Conservation (phyloP, 768 basidiomycete species). For the Hypholoma fasciculare region DNA sequence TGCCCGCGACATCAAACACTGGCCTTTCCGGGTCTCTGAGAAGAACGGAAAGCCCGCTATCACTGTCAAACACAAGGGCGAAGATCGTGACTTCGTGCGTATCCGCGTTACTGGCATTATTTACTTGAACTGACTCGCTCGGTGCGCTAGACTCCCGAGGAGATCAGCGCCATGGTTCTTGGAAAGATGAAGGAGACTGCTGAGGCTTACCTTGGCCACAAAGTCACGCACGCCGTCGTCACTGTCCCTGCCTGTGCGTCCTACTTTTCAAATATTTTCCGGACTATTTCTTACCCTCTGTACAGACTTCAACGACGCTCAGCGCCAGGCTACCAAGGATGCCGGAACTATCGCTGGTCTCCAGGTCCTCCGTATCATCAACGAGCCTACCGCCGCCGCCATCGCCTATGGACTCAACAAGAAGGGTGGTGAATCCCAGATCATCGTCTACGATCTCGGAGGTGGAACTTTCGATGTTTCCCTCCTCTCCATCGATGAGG, state of each 20-base stretch:
- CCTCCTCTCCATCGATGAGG: conserved; percentile 91
- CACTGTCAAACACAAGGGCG: conserved; percentile 76
- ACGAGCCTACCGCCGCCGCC: conserved; percentile 96
- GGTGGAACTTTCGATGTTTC: conserved; percentile 99
- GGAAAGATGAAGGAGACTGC: conserved; percentile 99
- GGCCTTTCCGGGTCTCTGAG: conserved; percentile 83
- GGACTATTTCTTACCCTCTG: neutral
- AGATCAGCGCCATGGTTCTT: conserved; percentile 94
- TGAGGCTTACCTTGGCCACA: conserved; percentile 94
- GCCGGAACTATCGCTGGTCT: conserved; percentile 95
- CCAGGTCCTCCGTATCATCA: conserved; percentile 94
- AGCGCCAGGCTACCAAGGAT: conserved; percentile 98
- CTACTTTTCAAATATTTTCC: neutral
- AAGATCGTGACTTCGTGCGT: conserved; percentile 81
- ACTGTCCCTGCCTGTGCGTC: conserved; percentile 91
- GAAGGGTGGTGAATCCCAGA: conserved; percentile 90
- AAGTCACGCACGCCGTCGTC: conserved; percentile 96
- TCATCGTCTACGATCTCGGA: conserved; percentile 98
- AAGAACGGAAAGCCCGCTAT: conserved; percentile 82
- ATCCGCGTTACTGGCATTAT: neutral
- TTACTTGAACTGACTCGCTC: neutral
- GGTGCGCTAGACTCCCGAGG: conserved; percentile 74
- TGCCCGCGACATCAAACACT: conserved; percentile 85
- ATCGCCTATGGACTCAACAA: conserved; percentile 99
- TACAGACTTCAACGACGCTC: conserved; percentile 95